Evolutionary conservation across 305 asterid genomes (phyloP), one percentile per base, ranked within the genome.

Genomic region (Euphrasia arctica): DNA sequence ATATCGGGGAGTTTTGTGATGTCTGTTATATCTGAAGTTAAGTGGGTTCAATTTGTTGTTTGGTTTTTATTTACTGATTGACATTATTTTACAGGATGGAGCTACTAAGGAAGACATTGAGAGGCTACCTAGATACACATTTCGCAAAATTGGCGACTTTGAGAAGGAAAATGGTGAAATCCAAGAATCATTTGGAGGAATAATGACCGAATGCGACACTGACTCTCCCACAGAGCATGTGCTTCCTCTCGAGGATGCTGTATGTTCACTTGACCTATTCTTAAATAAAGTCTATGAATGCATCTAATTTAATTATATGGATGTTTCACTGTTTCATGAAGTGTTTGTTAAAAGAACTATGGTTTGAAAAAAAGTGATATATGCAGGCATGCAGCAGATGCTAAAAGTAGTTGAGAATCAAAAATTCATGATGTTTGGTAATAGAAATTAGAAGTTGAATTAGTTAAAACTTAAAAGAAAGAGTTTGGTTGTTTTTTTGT

Each of bases 71-170:
- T 58, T 3, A 52, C 18, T 52, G 32, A 52, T 52, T 58, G 57
- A 58, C 62, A 27, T 32, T 62, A 11, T 59, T 68, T 58, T 71
- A 13, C 82, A 93, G 99, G 99, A 93, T 79, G 99, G 99, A 75
- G 99, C 99, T 71, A 80, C 96, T 5, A 85, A 86, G 83, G 96
- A 93, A 73, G 99, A 86, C 68, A 87, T 93, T 13, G 95, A 90
- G 62, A 82, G 89, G 43, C 79, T 93, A 42, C 96, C 99, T 45
- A 90, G 39, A 70, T 93, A 70, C 89, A 88, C 72, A 60, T 90
- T 93, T 62, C 83, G 82, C 29, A 84, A 76, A 82, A 80, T 84
- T 65, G 90, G 88, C 59, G 90, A 88, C 66, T 74, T 82, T 31
- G 99, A 85, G 81, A 93, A 93, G 83, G 87, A 83, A 75, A 90